phyloP scores from a whole-genome alignment of 2,329 filamentous ascomycete species.

The Fusarium clavum region DNA sequence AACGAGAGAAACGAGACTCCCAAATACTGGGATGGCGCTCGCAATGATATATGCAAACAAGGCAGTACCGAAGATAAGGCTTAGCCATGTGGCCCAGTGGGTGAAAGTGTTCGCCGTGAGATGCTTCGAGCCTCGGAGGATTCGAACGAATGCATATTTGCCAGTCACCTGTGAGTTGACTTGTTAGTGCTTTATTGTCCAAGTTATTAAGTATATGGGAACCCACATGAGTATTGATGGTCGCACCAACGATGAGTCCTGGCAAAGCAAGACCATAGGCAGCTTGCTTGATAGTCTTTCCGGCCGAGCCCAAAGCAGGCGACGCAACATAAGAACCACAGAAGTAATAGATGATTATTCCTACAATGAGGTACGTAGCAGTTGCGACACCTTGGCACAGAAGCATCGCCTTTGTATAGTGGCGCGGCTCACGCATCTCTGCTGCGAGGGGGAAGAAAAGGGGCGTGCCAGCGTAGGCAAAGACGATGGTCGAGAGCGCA shows the following conservation, averaged over 20 bases:
- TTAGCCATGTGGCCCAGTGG: conserved; percentile 50
- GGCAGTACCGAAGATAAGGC: conserved; percentile 40
- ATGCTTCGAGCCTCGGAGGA: conserved; percentile 47
- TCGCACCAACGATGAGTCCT: conserved; percentile 44
- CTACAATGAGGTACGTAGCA: conserved; percentile 49
- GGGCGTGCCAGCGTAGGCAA: conserved; percentile 53
- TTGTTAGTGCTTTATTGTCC: neutral
- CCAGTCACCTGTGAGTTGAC: conserved; percentile 9
- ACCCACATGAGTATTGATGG: conserved; percentile 45
- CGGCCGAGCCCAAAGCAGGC: conserved; percentile 59
- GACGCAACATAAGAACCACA: conserved; percentile 60
- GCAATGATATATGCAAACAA: conserved; percentile 46
- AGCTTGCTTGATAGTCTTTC: conserved; percentile 55
- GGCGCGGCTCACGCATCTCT: conserved; percentile 49
- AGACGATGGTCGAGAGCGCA: conserved; percentile 49
- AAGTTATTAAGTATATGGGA: too few relatives aligned
- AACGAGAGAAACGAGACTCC: conserved; percentile 43
- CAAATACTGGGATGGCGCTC: conserved; percentile 40
- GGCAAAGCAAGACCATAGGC: conserved; percentile 53
- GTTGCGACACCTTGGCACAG: conserved; percentile 45
- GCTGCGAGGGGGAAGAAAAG: conserved; percentile 48
- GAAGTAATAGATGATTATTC: conserved; percentile 57
- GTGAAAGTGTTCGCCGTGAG: conserved; percentile 44
- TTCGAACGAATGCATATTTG: conserved; percentile 23
- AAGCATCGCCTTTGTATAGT: conserved; percentile 37